These are phyloP conservation scores for Jackrogersella multiformis DNA, from an alignment of 495 filamentous ascomycete species.

Conservation along the genomic window DNA sequence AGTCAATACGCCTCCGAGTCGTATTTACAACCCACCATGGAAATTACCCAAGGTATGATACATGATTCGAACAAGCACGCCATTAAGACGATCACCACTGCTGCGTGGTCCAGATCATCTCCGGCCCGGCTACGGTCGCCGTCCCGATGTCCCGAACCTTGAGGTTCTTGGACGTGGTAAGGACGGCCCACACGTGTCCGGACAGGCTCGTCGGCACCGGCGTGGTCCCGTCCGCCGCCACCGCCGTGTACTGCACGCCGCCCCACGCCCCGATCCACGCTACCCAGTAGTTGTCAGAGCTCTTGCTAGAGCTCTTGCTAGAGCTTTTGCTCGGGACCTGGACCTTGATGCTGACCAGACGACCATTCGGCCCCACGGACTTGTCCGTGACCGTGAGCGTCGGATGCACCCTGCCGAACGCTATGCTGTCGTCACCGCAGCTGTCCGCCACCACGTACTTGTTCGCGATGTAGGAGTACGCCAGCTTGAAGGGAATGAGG, in stretches of 20 bases:
- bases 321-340: slow-evolving; percentile 22
- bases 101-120: slow-evolving; percentile 51
- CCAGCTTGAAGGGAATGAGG: slow-evolving; percentile 46
- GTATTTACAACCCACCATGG: slow-evolving; percentile 2
- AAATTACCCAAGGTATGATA: neutral
- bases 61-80: neutral
- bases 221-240: slow-evolving; percentile 29
- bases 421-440: slow-evolving; percentile 31
- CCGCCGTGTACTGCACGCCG: slow-evolving; percentile 44
- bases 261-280: slow-evolving; percentile 55
- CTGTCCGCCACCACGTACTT: slow-evolving; percentile 39
- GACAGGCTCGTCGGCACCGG: slow-evolving; percentile 46
- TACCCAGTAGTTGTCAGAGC: slow-evolving; percentile 34
- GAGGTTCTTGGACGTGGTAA: slow-evolving; percentile 40
- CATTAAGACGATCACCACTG: slow-evolving; percentile 27
- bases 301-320: neutral
- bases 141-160: slow-evolving; percentile 34
- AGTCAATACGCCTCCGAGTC: neutral
- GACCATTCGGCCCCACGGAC: slow-evolving; percentile 10
- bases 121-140: slow-evolving; percentile 50
- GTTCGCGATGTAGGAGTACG: slow-evolving; percentile 44
- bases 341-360: slow-evolving; percentile 35
- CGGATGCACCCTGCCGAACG: slow-evolving; percentile 32
- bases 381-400: slow-evolving; percentile 31
- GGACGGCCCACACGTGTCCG: slow-evolving; percentile 51